Percentiles rank a stretch among this genome's conserved stretches.
These are phyloP conservation scores for Rhizopogon hawkerae DNA, from an alignment of 1,284 basidiomycete species.

Conservation along the genomic window DNA sequence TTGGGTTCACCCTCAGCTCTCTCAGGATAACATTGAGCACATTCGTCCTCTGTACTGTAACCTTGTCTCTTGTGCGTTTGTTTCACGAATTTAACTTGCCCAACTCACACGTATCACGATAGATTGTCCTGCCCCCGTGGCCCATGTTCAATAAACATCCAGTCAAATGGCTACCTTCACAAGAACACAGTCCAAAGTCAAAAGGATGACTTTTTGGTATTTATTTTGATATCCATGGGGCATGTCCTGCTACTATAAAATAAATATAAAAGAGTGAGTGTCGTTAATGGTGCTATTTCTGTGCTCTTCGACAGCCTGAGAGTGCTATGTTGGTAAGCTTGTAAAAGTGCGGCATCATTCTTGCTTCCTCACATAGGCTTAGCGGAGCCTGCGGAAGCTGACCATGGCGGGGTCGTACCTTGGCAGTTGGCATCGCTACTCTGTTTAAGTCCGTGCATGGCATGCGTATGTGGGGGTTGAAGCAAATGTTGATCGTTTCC, in stretches of 20 bases:
- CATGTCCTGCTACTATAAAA: not conserved
- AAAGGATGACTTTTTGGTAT: conserved; percentile 13
- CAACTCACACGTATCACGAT: not conserved
- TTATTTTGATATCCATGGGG: not conserved
- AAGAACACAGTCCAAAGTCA: conserved; percentile 18
- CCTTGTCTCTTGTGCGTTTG: conserved; percentile 47
- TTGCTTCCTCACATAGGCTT: not conserved
- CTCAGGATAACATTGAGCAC: conserved; percentile 50
- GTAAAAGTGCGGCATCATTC: not conserved
- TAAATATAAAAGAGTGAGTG: not conserved
- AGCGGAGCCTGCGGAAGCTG: too few relatives aligned
- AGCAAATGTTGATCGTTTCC: not conserved
- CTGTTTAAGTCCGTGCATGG: not conserved
- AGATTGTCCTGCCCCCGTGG: conserved; percentile 68
- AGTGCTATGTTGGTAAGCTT: not conserved
- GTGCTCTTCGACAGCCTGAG: not conserved
- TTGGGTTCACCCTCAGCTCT: conserved; percentile 55
- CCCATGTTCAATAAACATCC: conserved; percentile 55
- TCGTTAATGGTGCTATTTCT: not conserved
- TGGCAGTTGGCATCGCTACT: conserved; percentile 1
- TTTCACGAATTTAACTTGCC: not conserved
- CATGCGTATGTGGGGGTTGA: too few relatives aligned
- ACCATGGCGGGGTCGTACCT: not conserved
- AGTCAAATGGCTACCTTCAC: conserved; percentile 51
- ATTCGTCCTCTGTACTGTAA: conserved; percentile 38